A percentile compares a stretch with the other conserved stretches of the same genome.
Conservation (phyloP, 1,139 yeast species). For the Yamadazyma kanchanaburiensis region DNA sequence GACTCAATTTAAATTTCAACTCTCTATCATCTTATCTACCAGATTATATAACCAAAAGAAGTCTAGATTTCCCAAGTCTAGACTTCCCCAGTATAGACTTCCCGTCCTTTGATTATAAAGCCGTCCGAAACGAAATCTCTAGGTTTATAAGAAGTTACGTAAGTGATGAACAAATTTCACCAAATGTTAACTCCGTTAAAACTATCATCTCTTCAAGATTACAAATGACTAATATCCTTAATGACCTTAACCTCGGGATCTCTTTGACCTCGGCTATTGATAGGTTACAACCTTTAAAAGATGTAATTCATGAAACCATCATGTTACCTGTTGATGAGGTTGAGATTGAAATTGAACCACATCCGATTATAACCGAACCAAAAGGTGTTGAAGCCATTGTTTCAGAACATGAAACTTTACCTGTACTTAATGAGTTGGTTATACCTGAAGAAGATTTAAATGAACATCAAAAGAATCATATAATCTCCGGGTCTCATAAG, state of each 20-base stretch:
- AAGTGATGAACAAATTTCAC: constrained; percentile 3
- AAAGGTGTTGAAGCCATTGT: constrained; percentile 51
- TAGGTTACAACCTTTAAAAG: constrained; percentile 54
- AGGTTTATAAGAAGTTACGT: constrained; percentile 8
- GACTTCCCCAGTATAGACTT: constrained; percentile 7
- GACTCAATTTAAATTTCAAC: constrained; percentile 7
- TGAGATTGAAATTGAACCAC: constrained; percentile 6
- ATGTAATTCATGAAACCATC: constrained; percentile 46
- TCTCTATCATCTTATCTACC: constrained; percentile 8
- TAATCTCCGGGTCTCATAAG: constrained; percentile 10
- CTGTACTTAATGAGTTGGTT: constrained; percentile 49
- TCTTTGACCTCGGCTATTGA: constrained; percentile 54
- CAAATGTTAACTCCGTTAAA: constrained; percentile 10
- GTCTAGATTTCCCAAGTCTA: constrained; percentile 6
- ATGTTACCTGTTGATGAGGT: constrained; percentile 44
- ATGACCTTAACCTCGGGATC: constrained; percentile 50
- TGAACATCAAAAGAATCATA: constrained; percentile 8
- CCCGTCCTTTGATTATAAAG: constrained; percentile 6
- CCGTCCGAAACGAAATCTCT: constrained; percentile 10
- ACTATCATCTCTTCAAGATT: constrained; percentile 40
- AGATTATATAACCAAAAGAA: constrained; percentile 1
- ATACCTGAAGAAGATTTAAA: constrained; percentile 32
- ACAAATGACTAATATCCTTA: constrained; percentile 48
- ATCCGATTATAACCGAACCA: constrained; percentile 40
- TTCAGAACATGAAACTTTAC: constrained; percentile 43